These are phyloP conservation scores for Tricholoma terreum DNA, from an alignment of 768 basidiomycete species.

Conservation along the genomic window DNA sequence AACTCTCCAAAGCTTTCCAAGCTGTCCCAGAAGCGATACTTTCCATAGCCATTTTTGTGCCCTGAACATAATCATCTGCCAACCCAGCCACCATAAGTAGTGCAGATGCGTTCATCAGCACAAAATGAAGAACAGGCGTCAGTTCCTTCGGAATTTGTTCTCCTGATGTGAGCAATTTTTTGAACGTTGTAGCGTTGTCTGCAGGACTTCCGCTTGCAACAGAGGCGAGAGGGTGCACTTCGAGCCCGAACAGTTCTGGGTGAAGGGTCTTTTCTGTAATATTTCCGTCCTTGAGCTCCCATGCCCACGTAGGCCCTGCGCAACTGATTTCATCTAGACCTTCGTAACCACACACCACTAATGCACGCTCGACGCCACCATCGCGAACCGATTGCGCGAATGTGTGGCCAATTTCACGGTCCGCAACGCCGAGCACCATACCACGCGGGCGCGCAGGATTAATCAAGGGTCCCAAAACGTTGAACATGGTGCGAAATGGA, in stretches of 20 bases:
- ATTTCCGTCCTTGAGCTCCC: constrained; percentile 72
- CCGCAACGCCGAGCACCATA: constrained; percentile 91
- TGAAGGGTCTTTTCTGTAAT: constrained; percentile 62
- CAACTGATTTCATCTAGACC: constrained; percentile 94
- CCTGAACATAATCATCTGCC: constrained; percentile 66
- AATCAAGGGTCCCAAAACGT: constrained; percentile 89
- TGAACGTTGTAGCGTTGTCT: constrained; percentile 80
- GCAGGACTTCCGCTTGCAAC: constrained; percentile 73
- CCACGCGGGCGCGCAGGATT: constrained; percentile 85
- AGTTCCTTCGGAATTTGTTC: constrained; percentile 52
- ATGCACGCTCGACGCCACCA: constrained; percentile 74
- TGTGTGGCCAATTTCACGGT: constrained; percentile 71
- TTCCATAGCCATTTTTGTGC: constrained; percentile 63
- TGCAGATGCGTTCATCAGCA: constrained; percentile 88
- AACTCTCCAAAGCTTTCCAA: constrained; percentile 53
- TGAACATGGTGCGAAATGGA: constrained; percentile 96
- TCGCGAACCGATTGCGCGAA: constrained; percentile 76
- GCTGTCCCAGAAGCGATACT: constrained; percentile 59
- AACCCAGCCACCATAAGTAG: constrained; percentile 81
- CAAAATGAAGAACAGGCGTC: constrained; percentile 75
- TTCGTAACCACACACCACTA: constrained; percentile 93
- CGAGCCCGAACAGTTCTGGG: constrained; percentile 77
- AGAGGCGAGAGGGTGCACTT: constrained; percentile 59
- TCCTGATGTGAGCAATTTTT: constrained; percentile 57
- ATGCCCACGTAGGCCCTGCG: constrained; percentile 82